Base-by-base conservation (phyloP, 148 eudicot species). In the Bassia scoparia region DNA sequence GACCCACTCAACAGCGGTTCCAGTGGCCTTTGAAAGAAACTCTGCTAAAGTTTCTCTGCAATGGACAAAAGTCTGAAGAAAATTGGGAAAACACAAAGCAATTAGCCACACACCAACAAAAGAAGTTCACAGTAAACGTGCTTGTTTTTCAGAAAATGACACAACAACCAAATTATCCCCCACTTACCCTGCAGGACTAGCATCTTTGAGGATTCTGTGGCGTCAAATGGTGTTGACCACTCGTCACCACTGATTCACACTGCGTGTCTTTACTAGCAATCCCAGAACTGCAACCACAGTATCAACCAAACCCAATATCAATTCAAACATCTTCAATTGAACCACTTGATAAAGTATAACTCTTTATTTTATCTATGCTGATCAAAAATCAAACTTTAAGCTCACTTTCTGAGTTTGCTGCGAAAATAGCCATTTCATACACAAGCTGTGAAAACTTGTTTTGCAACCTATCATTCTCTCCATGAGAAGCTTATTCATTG, bases 1-100 rank as follows among this genome's bases (percentile, higher is more conserved):
- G 96, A 94, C 98, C 98, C 98, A 94, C 98, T 94, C 98, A 69
- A 94, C 89, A 83, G 98, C 98, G 81, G 98, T 94, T 91, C 98
- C 98, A 88, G 97, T 94, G 71, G 98, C 98, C 98, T 94, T 94
- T 56, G 98, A 94, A 85, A 94, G 90, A 94, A 94, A 94, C 97
- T 94, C 98, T 89, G 98, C 81, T 91, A 94, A 94, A 91, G 98
- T 94, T 69, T 94, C 98, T 87, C 98, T 91, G 98, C 98, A 87
- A 93, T 93, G 90, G 98, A 89, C 97, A 94, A 85, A 87, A 94
- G 98, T 80, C 98, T 95, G 86, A 70, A 43, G 63, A 74, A 30
- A 35, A 71, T 55, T 7, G 44, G 61, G 78, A 83, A 82, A 76
- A 69, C 65, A 74, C 24, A 77, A 76, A 69, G n/a, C 34, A 70